Evolutionary conservation across 169 alveolate species (phyloP), one percentile per base, ranked within the genome.

Genomic region (Cryptosporidium felis): DNA sequence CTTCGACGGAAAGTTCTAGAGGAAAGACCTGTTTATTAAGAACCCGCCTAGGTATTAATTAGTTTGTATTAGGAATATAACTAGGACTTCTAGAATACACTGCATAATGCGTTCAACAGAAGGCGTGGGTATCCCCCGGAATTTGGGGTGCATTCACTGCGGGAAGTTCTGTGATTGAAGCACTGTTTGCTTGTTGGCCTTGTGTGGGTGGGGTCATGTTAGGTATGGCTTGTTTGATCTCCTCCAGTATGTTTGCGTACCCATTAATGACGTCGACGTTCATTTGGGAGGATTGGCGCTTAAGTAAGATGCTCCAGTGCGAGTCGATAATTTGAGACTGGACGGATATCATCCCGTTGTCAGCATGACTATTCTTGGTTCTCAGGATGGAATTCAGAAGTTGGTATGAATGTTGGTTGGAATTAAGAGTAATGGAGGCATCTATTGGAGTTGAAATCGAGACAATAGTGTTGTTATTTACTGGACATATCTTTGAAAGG

Each of bases 1-100:
- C 9, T 95, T 95, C 90, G 97, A 95, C 65, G 97, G 97, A 34
- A 74, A 74, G 30, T 74, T 74, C 41, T 74, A 56, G 47, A 18
- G 23, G n/a, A n/a, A n/a, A n/a, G n/a, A n/a, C n/a, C n/a, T n/a
- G n/a, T n/a, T n/a, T n/a, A n/a, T n/a, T n/a, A n/a, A n/a, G n/a
- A n/a, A n/a, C n/a, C n/a, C n/a, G n/a, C n/a, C n/a, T n/a, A n/a
- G n/a, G n/a, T n/a, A n/a, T n/a, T n/a, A n/a, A n/a, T n/a, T n/a
- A n/a, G n/a, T n/a, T n/a, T n/a, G n/a, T n/a, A n/a, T n/a, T n/a
- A n/a, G n/a, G n/a, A n/a, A n/a, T n/a, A n/a, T n/a, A n/a, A n/a
- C n/a, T n/a, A n/a, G n/a, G n/a, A n/a, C n/a, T n/a, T n/a, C n/a
- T n/a, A n/a, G n/a, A n/a, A n/a, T n/a, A n/a, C n/a, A n/a, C n/a